These are phyloP conservation scores for Tetrastigma voinierianum DNA, from an alignment of 164 flowering plant species.

Conservation along the genomic window DNA sequence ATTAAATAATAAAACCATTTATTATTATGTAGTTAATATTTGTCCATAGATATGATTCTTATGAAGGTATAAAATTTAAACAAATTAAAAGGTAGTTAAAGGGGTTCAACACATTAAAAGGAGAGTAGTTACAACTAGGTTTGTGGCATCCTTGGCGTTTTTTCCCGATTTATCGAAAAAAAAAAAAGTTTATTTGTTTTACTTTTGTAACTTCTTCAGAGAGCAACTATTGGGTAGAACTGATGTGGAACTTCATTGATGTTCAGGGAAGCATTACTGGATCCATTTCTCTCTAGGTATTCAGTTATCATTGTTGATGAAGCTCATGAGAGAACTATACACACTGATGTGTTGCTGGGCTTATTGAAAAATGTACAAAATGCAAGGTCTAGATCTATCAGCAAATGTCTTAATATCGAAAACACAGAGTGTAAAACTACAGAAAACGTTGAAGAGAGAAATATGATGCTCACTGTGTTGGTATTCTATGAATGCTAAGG, in stretches of 20 bases:
- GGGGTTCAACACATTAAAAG: background rate
- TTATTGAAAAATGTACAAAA: conserved; percentile 74
- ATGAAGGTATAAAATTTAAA: no score
- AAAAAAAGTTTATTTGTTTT: background rate
- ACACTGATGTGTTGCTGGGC: conserved; percentile 91
- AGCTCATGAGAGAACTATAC: conserved; percentile 98
- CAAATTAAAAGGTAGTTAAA: background rate
- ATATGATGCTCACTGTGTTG: conserved; percentile 12
- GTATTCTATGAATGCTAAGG: conserved; percentile 37
- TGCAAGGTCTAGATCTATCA: conserved; percentile 44
- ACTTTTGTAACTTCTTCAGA: background rate
- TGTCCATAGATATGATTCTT: no score
- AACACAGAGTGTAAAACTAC: conserved; percentile 23
- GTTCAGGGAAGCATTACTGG: conserved; percentile 89
- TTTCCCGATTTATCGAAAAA: no score
- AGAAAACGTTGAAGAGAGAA: conserved; percentile 29
- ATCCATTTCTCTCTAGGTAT: conserved; percentile 77
- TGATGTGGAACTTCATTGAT: conserved; percentile 9
- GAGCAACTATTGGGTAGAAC: background rate
- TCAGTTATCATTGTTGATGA: conserved; percentile 94
- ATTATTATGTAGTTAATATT: no score
- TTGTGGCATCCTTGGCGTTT: no score
- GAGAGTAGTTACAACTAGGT: no score
- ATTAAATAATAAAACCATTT: no score
- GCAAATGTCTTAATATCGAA: conserved; percentile 14